Conservation (phyloP, 148 eudicot genomes). For the Linanthus parryae region DNA sequence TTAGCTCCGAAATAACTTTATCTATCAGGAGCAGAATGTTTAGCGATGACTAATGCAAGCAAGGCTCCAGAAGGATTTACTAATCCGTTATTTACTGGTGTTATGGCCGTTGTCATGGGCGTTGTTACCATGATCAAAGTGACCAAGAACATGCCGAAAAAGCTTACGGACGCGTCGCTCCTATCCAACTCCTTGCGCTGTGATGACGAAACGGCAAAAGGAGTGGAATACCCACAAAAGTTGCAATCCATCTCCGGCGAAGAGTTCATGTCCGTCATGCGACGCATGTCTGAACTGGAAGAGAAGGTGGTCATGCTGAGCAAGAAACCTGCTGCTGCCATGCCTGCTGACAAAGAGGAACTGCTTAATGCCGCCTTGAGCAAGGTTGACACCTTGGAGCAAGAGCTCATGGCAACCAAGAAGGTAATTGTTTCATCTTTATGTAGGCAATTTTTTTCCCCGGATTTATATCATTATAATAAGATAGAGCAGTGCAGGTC, state of each 20-base stretch:
- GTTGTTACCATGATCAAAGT: conserved; percentile 70
- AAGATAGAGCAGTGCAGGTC: neutral
- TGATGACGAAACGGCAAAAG: conserved; percentile 26
- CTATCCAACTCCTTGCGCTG: conserved; percentile 43
- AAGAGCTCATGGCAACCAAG: conserved; percentile 61
- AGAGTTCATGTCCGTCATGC: conserved; percentile 67
- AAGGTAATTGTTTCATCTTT: conserved; percentile 40
- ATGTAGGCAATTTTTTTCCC: too few relatives aligned
- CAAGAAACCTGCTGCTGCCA: conserved; percentile 46
- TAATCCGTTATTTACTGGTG: conserved; percentile 52
- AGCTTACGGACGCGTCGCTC: conserved; percentile 60
- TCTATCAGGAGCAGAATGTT: conserved; percentile 25
- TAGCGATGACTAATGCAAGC: conserved; percentile 22
- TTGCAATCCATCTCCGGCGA: conserved; percentile 36
- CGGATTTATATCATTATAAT: too few relatives aligned
- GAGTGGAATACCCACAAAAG: conserved; percentile 22
- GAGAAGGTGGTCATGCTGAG: conserved; percentile 55
- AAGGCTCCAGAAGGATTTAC: conserved; percentile 29
- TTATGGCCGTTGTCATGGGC: conserved; percentile 86
- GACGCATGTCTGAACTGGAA: conserved; percentile 78
- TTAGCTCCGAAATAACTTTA: too few relatives aligned
- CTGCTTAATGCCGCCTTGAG: conserved; percentile 60
- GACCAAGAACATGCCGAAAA: conserved; percentile 80
- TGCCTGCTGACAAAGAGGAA: conserved; percentile 92
- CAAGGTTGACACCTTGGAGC: conserved; percentile 64